Percentiles rank a stretch among this genome's conserved stretches.
Evolutionary conservation across 192 early-diverging fungal genomes (phyloP).

Genomic region (Irineochytrium annulatum): DNA sequence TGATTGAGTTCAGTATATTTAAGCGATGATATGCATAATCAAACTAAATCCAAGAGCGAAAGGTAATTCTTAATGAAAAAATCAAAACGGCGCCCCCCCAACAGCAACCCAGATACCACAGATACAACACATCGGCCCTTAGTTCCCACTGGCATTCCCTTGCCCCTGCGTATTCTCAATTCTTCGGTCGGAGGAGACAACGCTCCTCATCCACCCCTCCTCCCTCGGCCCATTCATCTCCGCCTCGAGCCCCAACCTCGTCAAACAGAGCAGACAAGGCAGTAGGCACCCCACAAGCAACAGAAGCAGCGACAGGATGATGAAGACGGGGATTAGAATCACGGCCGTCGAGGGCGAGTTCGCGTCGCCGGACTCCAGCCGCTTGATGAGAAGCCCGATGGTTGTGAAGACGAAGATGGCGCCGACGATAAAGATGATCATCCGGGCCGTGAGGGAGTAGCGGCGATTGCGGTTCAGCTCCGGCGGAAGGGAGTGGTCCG

Average conservation of each 20-base stretch:
- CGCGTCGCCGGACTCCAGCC: conserved; percentile 17
- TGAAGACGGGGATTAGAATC: conserved; percentile 52
- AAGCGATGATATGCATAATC: not conserved
- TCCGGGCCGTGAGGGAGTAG: conserved; percentile 7
- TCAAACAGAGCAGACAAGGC: conserved; percentile 27
- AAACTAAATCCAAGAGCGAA: not conserved
- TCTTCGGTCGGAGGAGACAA: not conserved
- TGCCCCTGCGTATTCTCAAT: too few relatives aligned
- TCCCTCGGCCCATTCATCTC: conserved; percentile 8
- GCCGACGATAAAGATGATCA: conserved; percentile 23
- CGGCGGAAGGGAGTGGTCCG: not conserved
- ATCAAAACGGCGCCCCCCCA: not conserved
- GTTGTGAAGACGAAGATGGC: conserved; percentile 34
- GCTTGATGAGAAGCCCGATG: conserved; percentile 38
- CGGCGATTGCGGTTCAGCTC: conserved; percentile 12
- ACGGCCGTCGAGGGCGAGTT: conserved; percentile 35
- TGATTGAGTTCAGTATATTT: not conserved
- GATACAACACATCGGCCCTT: too few relatives aligned
- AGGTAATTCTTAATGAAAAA: not conserved
- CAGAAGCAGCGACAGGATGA: conserved; percentile 36
- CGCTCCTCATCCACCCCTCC: conserved; percentile 1
- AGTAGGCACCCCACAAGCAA: conserved; percentile 46
- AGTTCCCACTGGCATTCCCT: too few relatives aligned
- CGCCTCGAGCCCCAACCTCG: conserved; percentile 11
- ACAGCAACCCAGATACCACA: too few relatives aligned